These are phyloP conservation scores for Monotropa hypopitys DNA, from an alignment of 179 eudicot genomes.

Conservation along the genomic window DNA sequence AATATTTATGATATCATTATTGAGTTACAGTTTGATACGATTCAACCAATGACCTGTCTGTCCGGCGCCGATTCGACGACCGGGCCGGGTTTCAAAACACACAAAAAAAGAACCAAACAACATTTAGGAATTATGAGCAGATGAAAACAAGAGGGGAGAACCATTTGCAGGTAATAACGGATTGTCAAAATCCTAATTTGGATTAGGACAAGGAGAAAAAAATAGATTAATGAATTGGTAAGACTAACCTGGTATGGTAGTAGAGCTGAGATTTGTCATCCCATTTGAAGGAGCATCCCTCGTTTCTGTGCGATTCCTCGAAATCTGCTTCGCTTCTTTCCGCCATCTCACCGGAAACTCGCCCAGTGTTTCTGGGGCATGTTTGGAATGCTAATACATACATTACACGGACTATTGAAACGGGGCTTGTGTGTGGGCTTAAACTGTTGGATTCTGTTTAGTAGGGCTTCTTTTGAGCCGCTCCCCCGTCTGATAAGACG, in stretches of 20 bases:
- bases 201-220: too few relatives aligned
- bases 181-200: slow-evolving; percentile 4
- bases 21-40: too few relatives aligned
- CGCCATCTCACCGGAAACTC: slow-evolving; percentile 16
- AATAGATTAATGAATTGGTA: not conserved
- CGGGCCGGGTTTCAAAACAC: too few relatives aligned
- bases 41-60: too few relatives aligned
- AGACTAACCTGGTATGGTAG: slow-evolving; percentile 57
- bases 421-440: too few relatives aligned
- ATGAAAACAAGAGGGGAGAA: not conserved
- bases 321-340: slow-evolving; percentile 7
- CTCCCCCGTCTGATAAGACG: too few relatives aligned
- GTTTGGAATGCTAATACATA: too few relatives aligned
- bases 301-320: slow-evolving; percentile 14
- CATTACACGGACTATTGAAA: too few relatives aligned
- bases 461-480: too few relatives aligned
- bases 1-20: too few relatives aligned
- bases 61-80: too few relatives aligned
- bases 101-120: not conserved
- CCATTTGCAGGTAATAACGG: not conserved
- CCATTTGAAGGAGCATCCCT: slow-evolving; percentile 49
- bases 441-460: too few relatives aligned
- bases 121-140: not conserved
- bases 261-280: slow-evolving; percentile 72
- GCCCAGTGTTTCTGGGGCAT: not conserved